These are phyloP conservation scores for Gracilaria gracilis DNA, from an alignment of 23 red algal species.

Conservation along the genomic window DNA sequence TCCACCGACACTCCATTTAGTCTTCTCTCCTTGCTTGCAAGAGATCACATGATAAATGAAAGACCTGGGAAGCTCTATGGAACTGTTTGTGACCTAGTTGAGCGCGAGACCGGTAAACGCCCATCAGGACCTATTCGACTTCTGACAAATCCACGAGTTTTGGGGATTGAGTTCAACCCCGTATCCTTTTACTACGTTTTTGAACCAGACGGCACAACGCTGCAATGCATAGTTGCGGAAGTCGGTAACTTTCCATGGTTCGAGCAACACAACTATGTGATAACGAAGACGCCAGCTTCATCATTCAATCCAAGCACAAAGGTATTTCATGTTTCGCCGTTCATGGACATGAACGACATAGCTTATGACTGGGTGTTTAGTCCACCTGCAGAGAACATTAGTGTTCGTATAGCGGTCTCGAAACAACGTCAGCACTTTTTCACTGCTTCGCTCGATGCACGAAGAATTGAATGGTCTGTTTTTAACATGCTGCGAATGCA, in stretches of 20 bases:
- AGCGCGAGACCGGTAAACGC: conserved; percentile 48
- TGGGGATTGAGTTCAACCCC: conserved; percentile 95
- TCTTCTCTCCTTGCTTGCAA: conserved; percentile 29
- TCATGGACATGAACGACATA: conserved; percentile 82
- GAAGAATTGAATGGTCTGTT: conserved; percentile 30
- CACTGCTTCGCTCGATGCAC: conserved; percentile 69
- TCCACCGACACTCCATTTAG: conserved; percentile 45
- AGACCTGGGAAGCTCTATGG: neutral
- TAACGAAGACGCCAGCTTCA: conserved; percentile 2
- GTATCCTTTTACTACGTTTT: conserved; percentile 96
- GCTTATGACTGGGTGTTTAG: conserved; percentile 83
- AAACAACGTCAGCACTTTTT: conserved; percentile 52
- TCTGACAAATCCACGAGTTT: conserved; percentile 84
- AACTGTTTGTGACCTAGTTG: conserved; percentile 61
- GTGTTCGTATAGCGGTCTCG: conserved; percentile 60
- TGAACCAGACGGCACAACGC: conserved; percentile 51
- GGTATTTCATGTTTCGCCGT: conserved; percentile 99
- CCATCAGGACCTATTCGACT: conserved; percentile 76
- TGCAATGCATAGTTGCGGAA: conserved; percentile 87
- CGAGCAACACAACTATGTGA: conserved; percentile 91
- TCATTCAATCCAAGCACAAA: conserved; percentile 64
- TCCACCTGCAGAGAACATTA: conserved; percentile 54
- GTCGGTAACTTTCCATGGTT: conserved; percentile 99
- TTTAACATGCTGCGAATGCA: conserved; percentile 66
- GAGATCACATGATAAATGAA: conserved; percentile 51